phyloP scores from a whole-genome alignment of 108 stramenopile species.

The Fistulifera solaris region DNA sequence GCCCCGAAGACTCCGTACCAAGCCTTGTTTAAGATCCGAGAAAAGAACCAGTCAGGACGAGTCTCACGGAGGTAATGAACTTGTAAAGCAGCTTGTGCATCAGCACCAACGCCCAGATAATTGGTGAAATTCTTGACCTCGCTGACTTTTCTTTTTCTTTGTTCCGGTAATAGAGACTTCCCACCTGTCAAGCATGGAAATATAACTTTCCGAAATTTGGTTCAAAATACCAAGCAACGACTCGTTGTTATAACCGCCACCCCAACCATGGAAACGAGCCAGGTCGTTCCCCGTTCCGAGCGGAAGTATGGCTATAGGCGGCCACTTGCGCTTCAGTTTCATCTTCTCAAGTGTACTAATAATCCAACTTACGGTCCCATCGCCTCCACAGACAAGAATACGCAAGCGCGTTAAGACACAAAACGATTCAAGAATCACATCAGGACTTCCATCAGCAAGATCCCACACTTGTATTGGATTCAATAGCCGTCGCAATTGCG shows the following conservation, averaged over 20 bases:
- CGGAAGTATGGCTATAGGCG: slow-evolving; percentile 85
- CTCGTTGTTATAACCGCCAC: slow-evolving; percentile 81
- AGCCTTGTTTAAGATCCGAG: slow-evolving; percentile 76
- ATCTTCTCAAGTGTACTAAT: slow-evolving; percentile 71
- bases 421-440: slow-evolving; percentile 68
- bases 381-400: slow-evolving; percentile 84
- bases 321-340: slow-evolving; percentile 60
- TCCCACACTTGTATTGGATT: slow-evolving; percentile 91
- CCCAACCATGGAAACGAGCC: slow-evolving; percentile 75
- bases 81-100: slow-evolving; percentile 80
- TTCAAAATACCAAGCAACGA: slow-evolving; percentile 60
- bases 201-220: slow-evolving; percentile 66
- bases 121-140: slow-evolving; percentile 67
- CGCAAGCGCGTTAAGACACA: slow-evolving; percentile 45
- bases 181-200: slow-evolving; percentile 80
- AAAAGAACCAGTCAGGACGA: slow-evolving; percentile 77
- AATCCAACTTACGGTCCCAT: slow-evolving; percentile 92
- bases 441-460: slow-evolving; percentile 71
- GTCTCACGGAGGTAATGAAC: slow-evolving; percentile 72
- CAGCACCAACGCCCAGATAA: slow-evolving; percentile 86
- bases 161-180: slow-evolving; percentile 46
- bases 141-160: slow-evolving; percentile 32
- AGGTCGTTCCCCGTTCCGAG: slow-evolving; percentile 90
- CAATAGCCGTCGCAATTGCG: slow-evolving; percentile 67
- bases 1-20: slow-evolving; percentile 87